These are phyloP conservation scores for Colletotrichum sp. DNA, from an alignment of 2,329 filamentous ascomycete species.

Conservation along the genomic window DNA sequence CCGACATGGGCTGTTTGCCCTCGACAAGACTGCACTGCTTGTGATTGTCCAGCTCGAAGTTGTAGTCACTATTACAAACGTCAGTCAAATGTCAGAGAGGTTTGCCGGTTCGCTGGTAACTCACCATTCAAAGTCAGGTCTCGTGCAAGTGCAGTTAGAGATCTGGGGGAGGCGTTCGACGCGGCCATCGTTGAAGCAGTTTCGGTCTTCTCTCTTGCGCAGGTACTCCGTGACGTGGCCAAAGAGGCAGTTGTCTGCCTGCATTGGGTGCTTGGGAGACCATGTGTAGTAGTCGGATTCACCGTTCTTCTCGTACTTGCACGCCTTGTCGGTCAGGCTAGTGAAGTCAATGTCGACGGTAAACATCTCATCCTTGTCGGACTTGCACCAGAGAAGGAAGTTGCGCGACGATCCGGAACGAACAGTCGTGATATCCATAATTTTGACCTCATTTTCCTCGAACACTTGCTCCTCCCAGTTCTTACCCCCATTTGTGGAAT, in stretches of 20 bases:
- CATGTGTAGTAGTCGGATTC: slow-evolving; percentile 75
- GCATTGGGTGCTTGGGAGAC: slow-evolving; percentile 82
- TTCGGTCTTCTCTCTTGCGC: slow-evolving; percentile 79
- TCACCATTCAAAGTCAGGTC: slow-evolving; percentile 92
- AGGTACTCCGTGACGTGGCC: slow-evolving; percentile 89
- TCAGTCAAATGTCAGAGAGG: slow-evolving; percentile 26
- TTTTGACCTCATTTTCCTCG: slow-evolving; percentile 68
- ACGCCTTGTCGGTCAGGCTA: slow-evolving; percentile 75
- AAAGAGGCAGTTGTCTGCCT: slow-evolving; percentile 84
- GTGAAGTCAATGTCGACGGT: slow-evolving; percentile 90
- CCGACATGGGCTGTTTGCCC: slow-evolving; percentile 67
- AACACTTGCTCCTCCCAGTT: slow-evolving; percentile 82
- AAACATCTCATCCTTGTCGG: slow-evolving; percentile 60
- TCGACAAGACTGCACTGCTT: slow-evolving; percentile 78
- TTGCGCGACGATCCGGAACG: slow-evolving; percentile 89
- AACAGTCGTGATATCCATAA: slow-evolving; percentile 85
- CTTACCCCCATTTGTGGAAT: slow-evolving; percentile 80
- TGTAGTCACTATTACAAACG: slow-evolving; percentile 74
- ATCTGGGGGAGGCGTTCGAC: slow-evolving; percentile 75
- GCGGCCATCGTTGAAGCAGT: slow-evolving; percentile 82
- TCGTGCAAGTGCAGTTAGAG: slow-evolving; percentile 81
- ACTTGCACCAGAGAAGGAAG: slow-evolving; percentile 85
- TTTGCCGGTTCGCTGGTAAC: slow-evolving; percentile 32
- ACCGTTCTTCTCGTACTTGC: slow-evolving; percentile 68
- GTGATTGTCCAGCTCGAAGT: slow-evolving; percentile 81